Evolutionary conservation across 768 basidiomycete genomes (phyloP).

Genomic region (Leccinum imitatum): DNA sequence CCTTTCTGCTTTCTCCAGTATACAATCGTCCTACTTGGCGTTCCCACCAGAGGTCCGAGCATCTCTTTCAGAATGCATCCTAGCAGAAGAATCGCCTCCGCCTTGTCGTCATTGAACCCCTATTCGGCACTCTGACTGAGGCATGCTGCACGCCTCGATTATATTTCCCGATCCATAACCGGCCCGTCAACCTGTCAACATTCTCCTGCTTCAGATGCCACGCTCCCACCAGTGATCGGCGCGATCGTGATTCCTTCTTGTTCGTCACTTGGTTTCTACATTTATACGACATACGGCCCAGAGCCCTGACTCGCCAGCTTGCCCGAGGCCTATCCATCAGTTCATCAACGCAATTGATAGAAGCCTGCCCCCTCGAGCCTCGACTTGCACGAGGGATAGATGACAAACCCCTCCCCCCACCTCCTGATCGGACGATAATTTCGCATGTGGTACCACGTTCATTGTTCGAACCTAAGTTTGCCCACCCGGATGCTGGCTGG

Average conservation of each 20-base stretch:
- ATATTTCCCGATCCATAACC: background rate
- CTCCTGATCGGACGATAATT: background rate
- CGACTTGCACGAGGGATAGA: background rate
- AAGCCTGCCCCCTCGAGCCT: constrained; percentile 2
- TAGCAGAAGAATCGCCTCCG: background rate
- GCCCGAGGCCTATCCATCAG: background rate
- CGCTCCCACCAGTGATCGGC: background rate
- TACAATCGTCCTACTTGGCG: background rate
- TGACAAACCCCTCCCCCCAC: constrained; percentile 1
- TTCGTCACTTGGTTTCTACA: constrained; percentile 5
- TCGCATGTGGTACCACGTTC: background rate
- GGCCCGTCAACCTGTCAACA: background rate
- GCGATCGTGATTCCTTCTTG: background rate
- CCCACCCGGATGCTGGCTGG: background rate
- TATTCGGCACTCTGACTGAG: background rate
- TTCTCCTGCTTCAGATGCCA: background rate
- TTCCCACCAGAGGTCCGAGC: background rate
- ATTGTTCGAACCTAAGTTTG: constrained; percentile 12
- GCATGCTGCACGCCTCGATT: background rate
- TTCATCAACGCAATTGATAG: constrained; percentile 11
- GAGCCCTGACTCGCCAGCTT: constrained; percentile 8
- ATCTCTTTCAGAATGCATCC: background rate
- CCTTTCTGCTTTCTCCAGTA: background rate
- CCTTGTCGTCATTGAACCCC: background rate
- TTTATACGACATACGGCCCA: constrained; percentile 7